Conservation (phyloP, 164 flowering plant genomes). For the Vitis cinerea region DNA sequence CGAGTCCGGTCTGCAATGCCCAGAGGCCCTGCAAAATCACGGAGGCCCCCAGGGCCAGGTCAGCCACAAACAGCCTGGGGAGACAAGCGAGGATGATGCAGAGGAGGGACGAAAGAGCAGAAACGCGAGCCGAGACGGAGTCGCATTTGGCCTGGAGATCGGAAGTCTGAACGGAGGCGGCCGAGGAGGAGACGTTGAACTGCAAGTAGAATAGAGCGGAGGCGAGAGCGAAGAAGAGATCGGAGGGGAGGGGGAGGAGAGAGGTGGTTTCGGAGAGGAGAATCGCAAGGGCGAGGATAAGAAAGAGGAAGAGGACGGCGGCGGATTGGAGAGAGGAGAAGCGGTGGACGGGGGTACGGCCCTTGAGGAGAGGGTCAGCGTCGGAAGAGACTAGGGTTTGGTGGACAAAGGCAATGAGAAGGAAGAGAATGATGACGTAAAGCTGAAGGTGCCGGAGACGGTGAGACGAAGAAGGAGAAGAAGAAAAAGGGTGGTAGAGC, state of each 20-base stretch:
- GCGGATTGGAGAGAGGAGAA: conserved; percentile 76
- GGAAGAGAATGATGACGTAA: conserved; percentile 51
- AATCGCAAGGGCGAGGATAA: conserved; percentile 57
- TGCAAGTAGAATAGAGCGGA: conserved; percentile 65
- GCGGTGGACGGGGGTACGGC: conserved; percentile 77
- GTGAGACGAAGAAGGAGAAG: conserved; percentile 14
- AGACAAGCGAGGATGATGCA: conserved; percentile 52
- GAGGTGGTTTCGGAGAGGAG: conserved; percentile 61
- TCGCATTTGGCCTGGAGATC: conserved; percentile 75
- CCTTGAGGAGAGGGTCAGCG: conserved; percentile 77
- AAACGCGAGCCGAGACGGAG: conserved; percentile 48
- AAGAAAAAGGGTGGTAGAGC: conserved; percentile 65
- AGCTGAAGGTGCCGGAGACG: conserved; percentile 52
- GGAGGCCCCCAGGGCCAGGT: conserved; percentile 55
- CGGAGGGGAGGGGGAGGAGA: conserved; percentile 65
- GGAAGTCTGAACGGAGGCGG: conserved; percentile 61
- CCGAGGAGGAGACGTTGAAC: conserved; percentile 45
- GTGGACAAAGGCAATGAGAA: conserved; percentile 54
- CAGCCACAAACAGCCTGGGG: conserved; percentile 63
- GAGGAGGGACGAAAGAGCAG: conserved; percentile 48
- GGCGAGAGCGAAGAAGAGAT: conserved; percentile 68
- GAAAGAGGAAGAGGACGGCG: conserved; percentile 65
- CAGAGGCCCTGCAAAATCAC: conserved; percentile 79
- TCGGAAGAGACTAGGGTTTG: conserved; percentile 47
- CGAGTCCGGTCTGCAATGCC: conserved; percentile 79